Base-by-base conservation (phyloP, 1,139 yeast species). In the Nakaseomyces kungkrabaensis region DNA sequence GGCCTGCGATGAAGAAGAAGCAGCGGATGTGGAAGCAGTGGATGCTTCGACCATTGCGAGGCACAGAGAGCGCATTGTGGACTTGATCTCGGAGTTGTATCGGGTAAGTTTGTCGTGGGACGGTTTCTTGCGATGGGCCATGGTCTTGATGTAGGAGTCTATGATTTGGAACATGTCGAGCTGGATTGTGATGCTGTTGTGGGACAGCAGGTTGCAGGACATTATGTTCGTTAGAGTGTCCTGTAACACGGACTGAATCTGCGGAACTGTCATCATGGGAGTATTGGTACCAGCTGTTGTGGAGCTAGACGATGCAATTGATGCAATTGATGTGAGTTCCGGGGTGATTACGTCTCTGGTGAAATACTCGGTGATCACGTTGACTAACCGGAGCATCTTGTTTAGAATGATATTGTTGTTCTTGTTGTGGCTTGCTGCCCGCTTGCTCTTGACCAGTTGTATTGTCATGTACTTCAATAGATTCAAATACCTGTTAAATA, bases 401-500 rank as follows among this genome's bases (percentile, higher is more conserved):
- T 38, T 25, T 8, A 25, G 8, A 5, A 38, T 17, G 5, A 26
- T 31, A 52, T 52, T 34, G 50, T 54, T 29, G 56, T 54, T 22
- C 61, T 55, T 42, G 51, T 50, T 7, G 42, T 47, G 22, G 11
- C 52, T 45, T 6, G 59, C 52, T 10, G 50, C 48, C 5, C n/a
- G 37, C 17, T 17, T 17, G 22, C 22, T 17, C 22, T 17, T 17
- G 22, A 17, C 22, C 22, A 17, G 22, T 17, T 17, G 22, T 17
- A 17, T 17, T 1, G 22, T 17, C 22, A 85, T 72, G 59, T 79
- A 81, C 54, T 81, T 81, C 25, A 88, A 64, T 37, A 82, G 74
- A 31, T 83, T 68, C 43, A 86, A 72, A 56, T 86, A 82, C 56
- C 96, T 79, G 59, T 86, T 88, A 51, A 89, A 69, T 33, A 88